These are phyloP conservation scores for Chlamydomonas sphaeroides DNA, from an alignment of 139 green algal genomes.

Conservation along the genomic window DNA sequence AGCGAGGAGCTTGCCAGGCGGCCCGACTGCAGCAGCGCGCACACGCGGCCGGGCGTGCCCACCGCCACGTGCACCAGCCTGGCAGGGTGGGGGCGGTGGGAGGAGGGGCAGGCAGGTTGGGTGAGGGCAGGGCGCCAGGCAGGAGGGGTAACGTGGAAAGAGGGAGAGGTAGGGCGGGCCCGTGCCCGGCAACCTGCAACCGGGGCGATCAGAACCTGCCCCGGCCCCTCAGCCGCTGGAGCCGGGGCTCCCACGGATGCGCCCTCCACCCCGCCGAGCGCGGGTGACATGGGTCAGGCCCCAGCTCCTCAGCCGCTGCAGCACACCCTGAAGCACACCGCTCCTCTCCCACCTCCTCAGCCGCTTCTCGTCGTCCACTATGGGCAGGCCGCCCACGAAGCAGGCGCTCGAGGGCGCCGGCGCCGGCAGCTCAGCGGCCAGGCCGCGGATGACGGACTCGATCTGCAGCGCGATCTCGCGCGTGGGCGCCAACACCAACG, in stretches of 20 bases:
- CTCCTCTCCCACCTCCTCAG: constrained; percentile 56
- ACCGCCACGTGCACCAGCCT: constrained; percentile 78
- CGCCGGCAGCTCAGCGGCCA: constrained; percentile 51
- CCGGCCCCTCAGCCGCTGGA: no score
- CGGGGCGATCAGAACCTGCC: no score
- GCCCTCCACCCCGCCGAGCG: no score
- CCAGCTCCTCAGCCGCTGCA: no score
- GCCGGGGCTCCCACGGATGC: no score
- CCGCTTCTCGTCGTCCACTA: constrained; percentile 70
- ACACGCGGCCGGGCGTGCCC: constrained; percentile 82
- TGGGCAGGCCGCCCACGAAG: constrained; percentile 77
- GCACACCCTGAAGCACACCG: no score
- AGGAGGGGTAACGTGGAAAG: no score
- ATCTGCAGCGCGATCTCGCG: constrained; percentile 87
- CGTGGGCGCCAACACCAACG: constrained; percentile 82
- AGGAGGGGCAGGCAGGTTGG: not conserved
- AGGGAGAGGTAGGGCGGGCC: no score
- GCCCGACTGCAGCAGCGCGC: constrained; percentile 61
- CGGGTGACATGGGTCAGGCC: no score
- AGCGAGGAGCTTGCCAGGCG: constrained; percentile 47
- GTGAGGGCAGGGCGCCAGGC: not conserved
- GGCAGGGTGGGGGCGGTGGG: not conserved
- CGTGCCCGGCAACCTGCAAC: no score
- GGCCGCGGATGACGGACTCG: constrained; percentile 54
- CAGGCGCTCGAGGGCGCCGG: constrained; percentile 49